Percentiles rank a stretch among this genome's conserved stretches.
Conservation (phyloP, 2,329 filamentous ascomycete species). For the Periconia macrospinosa region DNA sequence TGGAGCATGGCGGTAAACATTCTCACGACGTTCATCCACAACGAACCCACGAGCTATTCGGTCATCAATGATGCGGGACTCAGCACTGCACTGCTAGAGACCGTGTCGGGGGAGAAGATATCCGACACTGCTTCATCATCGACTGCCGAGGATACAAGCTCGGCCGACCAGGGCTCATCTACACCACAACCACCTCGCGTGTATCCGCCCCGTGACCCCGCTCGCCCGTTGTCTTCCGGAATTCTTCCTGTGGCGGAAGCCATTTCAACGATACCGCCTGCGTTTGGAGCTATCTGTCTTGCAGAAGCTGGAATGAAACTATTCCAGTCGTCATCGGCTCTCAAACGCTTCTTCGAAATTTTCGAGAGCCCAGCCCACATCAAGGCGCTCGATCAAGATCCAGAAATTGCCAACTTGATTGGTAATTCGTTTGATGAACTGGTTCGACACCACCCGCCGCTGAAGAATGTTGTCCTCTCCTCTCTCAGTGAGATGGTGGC, state of each 20-base stretch:
- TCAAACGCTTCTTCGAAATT: conserved; percentile 91
- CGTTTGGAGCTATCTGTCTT: conserved; percentile 90
- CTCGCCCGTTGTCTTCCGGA: conserved; percentile 59
- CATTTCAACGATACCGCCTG: conserved; percentile 81
- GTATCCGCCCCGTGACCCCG: conserved; percentile 26
- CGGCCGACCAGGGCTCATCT: conserved; percentile 14
- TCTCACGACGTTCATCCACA: conserved; percentile 95
- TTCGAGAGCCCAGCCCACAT: conserved; percentile 92
- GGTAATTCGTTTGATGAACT: conserved; percentile 92
- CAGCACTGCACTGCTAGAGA: conserved; percentile 81
- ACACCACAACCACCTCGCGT: conserved; percentile 14
- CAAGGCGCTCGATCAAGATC: conserved; percentile 76
- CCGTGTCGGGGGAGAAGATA: conserved; percentile 61
- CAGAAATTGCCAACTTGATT: conserved; percentile 70
- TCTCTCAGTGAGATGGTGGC: conserved; percentile 89
- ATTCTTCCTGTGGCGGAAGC: conserved; percentile 88
- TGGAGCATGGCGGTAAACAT: conserved; percentile 95
- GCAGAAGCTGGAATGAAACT: conserved; percentile 86
- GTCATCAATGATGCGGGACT: conserved; percentile 93
- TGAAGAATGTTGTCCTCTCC: conserved; percentile 79
- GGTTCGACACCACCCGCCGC: conserved; percentile 83
- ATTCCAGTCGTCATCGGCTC: conserved; percentile 78
- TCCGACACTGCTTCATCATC: conserved; percentile 19
- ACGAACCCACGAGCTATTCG: conserved; percentile 95
- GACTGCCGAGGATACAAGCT: conserved; percentile 10